A percentile compares a stretch with the other conserved stretches of the same genome.
Evolutionary conservation across 2,329 filamentous ascomycete genomes (phyloP).

Genomic region (Polytolypa hystricis): DNA sequence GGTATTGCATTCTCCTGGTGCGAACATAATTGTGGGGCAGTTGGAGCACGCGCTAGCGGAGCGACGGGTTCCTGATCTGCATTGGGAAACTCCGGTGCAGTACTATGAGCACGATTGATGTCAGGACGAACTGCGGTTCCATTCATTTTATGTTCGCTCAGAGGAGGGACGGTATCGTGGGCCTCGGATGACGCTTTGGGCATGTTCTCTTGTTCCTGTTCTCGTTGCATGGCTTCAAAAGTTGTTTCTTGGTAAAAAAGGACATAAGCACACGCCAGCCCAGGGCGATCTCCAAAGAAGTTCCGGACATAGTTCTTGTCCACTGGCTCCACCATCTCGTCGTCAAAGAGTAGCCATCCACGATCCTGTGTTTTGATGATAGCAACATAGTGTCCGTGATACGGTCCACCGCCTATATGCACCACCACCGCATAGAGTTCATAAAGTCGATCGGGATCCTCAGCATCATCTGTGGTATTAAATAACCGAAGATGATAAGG

Average conservation of each 20-base stretch:
- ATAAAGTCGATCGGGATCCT: slow-evolving; percentile 86
- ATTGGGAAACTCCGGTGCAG: slow-evolving; percentile 25
- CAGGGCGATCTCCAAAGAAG: slow-evolving; percentile 89
- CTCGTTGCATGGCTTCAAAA: slow-evolving; percentile 55
- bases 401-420: slow-evolving; percentile 91
- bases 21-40: slow-evolving; percentile 38
- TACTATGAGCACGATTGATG: slow-evolving; percentile 29
- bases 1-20: slow-evolving; percentile 21
- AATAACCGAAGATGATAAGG: slow-evolving; percentile 94
- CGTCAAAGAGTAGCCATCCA: slow-evolving; percentile 93
- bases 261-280: slow-evolving; percentile 89
- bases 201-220: slow-evolving; percentile 70
- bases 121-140: slow-evolving; percentile 21
- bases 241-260: slow-evolving; percentile 94
- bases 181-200: slow-evolving; percentile 37
- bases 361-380: slow-evolving; percentile 96
- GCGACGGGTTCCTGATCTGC: slow-evolving; percentile 24
- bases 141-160: slow-evolving; percentile 19
- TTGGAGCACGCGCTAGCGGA: slow-evolving; percentile 29
- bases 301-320: slow-evolving; percentile 93
- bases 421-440: slow-evolving; percentile 96
- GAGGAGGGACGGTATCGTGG: slow-evolving; percentile 15
- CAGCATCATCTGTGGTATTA: slow-evolving; percentile 91
- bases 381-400: slow-evolving; percentile 94
- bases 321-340: slow-evolving; percentile 96